These are phyloP conservation scores for Podila epicladia DNA, from an alignment of 192 early-diverging fungal species.

Conservation along the genomic window DNA sequence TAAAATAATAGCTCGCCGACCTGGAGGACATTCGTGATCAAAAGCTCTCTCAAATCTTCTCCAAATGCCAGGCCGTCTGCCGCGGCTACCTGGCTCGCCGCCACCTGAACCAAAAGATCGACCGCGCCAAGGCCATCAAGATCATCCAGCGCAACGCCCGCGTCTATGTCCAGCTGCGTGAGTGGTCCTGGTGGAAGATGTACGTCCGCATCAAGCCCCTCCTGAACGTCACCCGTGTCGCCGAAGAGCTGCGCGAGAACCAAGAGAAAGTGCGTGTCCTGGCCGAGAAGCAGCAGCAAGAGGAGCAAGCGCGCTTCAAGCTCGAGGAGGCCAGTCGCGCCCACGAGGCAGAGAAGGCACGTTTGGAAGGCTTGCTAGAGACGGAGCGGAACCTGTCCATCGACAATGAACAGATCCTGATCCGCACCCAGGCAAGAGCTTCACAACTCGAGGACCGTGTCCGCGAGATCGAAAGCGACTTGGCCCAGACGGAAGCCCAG, in stretches of 20 bases:
- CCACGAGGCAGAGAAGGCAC: constrained; percentile 75
- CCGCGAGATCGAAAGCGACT: constrained; percentile 64
- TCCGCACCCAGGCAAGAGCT: constrained; percentile 81
- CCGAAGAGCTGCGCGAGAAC: constrained; percentile 81
- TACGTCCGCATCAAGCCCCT: constrained; percentile 94
- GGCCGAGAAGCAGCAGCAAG: constrained; percentile 71
- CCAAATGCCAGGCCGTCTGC: constrained; percentile 86
- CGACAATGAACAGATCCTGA: constrained; percentile 87
- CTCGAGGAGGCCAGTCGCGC: constrained; percentile 67
- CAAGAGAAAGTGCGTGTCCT: constrained; percentile 78
- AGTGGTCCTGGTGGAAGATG: constrained; percentile 98
- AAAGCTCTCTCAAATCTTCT: constrained; percentile 84
- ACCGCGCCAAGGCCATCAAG: constrained; percentile 76
- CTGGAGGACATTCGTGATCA: constrained; percentile 92
- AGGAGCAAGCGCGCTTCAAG: constrained; percentile 62
- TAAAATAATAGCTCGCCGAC: constrained; percentile 74
- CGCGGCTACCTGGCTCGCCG: constrained; percentile 87
- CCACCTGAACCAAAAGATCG: constrained; percentile 66
- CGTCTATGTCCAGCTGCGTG: constrained; percentile 85
- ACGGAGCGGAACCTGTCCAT: constrained; percentile 79
- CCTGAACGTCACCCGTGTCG: constrained; percentile 81
- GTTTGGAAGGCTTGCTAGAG: constrained; percentile 74
- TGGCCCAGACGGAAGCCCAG: constrained; percentile 79
- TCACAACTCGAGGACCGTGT: constrained; percentile 71
- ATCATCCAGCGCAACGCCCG: constrained; percentile 96